Percentiles rank a stretch among this genome's conserved stretches.
Evolutionary conservation across 148 eudicot species (phyloP).

Genomic region (Vaccinium macrocarpon): DNA sequence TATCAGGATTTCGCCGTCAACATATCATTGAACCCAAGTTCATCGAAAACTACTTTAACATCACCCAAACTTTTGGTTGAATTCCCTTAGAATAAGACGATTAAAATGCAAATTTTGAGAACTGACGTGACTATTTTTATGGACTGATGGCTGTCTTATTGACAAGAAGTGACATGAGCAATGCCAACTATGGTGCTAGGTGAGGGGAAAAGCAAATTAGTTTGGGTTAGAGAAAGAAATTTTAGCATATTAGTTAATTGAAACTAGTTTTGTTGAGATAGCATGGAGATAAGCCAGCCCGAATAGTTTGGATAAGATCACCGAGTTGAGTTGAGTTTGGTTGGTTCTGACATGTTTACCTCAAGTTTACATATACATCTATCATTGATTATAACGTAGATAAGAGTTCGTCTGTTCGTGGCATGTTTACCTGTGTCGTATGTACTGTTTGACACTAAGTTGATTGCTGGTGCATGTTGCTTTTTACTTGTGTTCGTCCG

Average conservation of each 20-base stretch:
- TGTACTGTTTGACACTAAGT: not conserved
- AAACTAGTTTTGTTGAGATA: not conserved
- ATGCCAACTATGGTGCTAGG: not conserved
- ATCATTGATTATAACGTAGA: not conserved
- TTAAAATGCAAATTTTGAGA: not conserved
- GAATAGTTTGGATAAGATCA: not conserved
- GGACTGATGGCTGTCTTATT: too few species aligned
- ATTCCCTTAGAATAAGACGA: not conserved
- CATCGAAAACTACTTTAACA: not conserved
- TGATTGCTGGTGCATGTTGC: not conserved
- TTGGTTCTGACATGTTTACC: not conserved
- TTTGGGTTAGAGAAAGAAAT: not conserved
- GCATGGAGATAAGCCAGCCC: not conserved
- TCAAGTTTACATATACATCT: not conserved
- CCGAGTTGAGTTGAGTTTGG: slow-evolving; percentile 2
- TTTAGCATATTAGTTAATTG: not conserved
- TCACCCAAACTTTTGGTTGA: not conserved
- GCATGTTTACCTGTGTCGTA: not conserved
- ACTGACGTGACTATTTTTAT: too few species aligned
- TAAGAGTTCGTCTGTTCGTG: not conserved
- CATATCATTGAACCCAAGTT: not conserved
- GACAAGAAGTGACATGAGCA: not conserved
- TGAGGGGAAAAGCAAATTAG: not conserved
- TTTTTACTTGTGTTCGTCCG: not conserved
- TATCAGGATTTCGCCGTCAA: not conserved